Percentiles rank a stretch among this genome's conserved stretches.
Conservation (phyloP, 495 filamentous ascomycete genomes). For the Daldinia bambusicola region DNA sequence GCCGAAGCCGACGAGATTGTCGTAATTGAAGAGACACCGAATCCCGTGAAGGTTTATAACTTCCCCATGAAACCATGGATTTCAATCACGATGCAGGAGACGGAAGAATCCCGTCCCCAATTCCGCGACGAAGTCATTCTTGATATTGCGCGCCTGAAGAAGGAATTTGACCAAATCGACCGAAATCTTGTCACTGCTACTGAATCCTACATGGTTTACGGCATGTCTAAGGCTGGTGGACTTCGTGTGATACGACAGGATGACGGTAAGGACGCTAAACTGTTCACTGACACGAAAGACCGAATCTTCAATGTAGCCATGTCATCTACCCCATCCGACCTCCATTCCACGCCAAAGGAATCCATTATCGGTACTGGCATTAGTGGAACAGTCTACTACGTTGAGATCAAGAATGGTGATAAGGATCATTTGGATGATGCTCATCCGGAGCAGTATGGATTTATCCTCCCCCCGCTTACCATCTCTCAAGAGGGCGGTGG, state of each 20-base stretch:
- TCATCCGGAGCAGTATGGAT: slow-evolving; percentile 75
- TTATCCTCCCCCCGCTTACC: slow-evolving; percentile 83
- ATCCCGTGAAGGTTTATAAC: slow-evolving; percentile 82
- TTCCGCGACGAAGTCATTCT: slow-evolving; percentile 78
- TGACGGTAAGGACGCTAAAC: slow-evolving; percentile 85
- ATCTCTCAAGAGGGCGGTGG: slow-evolving; percentile 77
- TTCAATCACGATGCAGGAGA: slow-evolving; percentile 69
- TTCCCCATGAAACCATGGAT: slow-evolving; percentile 97
- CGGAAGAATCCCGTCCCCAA: slow-evolving; percentile 58
- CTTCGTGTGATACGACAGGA: slow-evolving; percentile 93
- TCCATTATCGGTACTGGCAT: slow-evolving; percentile 90
- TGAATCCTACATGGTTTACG: slow-evolving; percentile 92
- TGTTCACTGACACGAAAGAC: slow-evolving; percentile 87
- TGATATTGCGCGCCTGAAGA: slow-evolving; percentile 92
- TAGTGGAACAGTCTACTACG: slow-evolving; percentile 94
- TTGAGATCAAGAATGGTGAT: slow-evolving; percentile 73
- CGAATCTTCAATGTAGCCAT: slow-evolving; percentile 94
- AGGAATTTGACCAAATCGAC: slow-evolving; percentile 97
- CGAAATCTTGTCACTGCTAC: slow-evolving; percentile 90
- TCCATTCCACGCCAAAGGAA: slow-evolving; percentile 66
- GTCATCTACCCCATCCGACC: slow-evolving; percentile 66
- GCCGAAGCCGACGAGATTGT: slow-evolving; percentile 76
- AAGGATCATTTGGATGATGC: slow-evolving; percentile 79
- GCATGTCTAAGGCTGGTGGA: slow-evolving; percentile 89
- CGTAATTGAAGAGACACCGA: slow-evolving; percentile 71